A percentile compares a stretch with the other conserved stretches of the same genome.
Conservation (phyloP, 2,329 filamentous ascomycete genomes). For the Meredithiella fracta region DNA sequence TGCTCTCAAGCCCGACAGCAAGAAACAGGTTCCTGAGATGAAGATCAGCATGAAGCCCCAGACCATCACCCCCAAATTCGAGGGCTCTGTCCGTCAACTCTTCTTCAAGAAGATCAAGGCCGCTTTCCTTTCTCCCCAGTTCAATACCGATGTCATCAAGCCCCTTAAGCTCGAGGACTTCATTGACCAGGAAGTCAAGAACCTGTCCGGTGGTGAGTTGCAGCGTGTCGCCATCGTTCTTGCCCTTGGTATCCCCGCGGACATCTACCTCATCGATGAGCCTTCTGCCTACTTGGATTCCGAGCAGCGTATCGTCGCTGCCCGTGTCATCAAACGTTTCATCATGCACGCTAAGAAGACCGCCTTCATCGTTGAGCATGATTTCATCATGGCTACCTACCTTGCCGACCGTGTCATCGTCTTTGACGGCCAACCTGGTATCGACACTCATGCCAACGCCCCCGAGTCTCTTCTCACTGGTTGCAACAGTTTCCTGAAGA, state of each 20-base stretch:
- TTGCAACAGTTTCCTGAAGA: constrained; percentile 94
- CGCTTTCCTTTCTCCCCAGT: constrained; percentile 88
- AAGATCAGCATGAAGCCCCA: constrained; percentile 99
- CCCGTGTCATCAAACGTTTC: constrained; percentile 97
- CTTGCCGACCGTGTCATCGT: constrained; percentile 90
- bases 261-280: constrained; percentile 98
- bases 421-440: constrained; percentile 85
- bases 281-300: constrained; percentile 95
- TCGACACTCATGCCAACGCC: constrained; percentile 71
- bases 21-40: constrained; percentile 70
- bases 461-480: constrained; percentile 88
- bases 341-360: constrained; percentile 99
- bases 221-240: constrained; percentile 97
- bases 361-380: constrained; percentile 97
- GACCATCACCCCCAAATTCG: constrained; percentile 97
- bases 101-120: constrained; percentile 99
- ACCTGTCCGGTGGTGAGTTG: constrained; percentile 96
- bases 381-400: constrained; percentile 87
- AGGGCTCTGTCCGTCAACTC: constrained; percentile 87
- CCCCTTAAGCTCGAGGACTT: constrained; percentile 98
- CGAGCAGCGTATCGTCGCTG: constrained; percentile 94
- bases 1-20: constrained; percentile 75
- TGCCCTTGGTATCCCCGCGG: constrained; percentile 84
- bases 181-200: constrained; percentile 98
- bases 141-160: constrained; percentile 99